These are phyloP conservation scores for Musa schizocarpa DNA, from an alignment of 176 grass and related monocot genomes.

Conservation along the genomic window DNA sequence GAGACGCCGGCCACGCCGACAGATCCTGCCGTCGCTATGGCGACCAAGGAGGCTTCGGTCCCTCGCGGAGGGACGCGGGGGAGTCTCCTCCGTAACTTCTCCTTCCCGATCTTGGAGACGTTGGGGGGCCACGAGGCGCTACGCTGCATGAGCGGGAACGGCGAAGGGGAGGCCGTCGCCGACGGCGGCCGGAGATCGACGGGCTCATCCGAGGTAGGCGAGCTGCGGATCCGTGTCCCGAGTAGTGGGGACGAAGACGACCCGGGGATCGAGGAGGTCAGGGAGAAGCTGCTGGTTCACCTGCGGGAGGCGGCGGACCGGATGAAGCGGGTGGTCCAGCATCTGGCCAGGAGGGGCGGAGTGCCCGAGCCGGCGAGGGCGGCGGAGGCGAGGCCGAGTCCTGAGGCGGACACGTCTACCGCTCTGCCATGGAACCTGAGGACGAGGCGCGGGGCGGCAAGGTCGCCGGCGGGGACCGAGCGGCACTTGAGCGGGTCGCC, in stretches of 20 bases:
- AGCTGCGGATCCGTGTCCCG: background rate
- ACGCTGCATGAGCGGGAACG: constrained; percentile 23
- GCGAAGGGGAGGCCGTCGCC: background rate
- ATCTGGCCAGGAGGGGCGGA: no score
- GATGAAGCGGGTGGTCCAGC: constrained; percentile 11
- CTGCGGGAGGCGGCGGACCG: constrained; percentile 29
- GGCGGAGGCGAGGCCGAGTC: background rate
- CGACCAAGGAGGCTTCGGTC: background rate
- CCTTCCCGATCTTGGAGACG: constrained; percentile 49
- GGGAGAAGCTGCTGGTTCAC: constrained; percentile 22
- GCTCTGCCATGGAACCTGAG: constrained; percentile 47
- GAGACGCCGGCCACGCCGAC: background rate
- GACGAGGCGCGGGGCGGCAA: constrained; percentile 19
- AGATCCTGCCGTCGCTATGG: background rate
- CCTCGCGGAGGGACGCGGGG: background rate
- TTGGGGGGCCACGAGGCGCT: constrained; percentile 42
- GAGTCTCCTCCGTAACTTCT: background rate
- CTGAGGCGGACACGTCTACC: background rate
- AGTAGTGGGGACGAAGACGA: constrained; percentile 17
- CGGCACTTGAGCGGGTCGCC: constrained; percentile 13
- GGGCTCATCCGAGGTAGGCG: background rate
- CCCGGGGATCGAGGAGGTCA: constrained; percentile 27
- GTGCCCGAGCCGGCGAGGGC: background rate
- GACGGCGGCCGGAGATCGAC: background rate
- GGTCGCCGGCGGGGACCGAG: background rate